Percentiles rank a stretch among this genome's conserved stretches.
Evolutionary conservation across 2,329 filamentous ascomycete genomes (phyloP).

Genomic region (Fusarium sp.): DNA sequence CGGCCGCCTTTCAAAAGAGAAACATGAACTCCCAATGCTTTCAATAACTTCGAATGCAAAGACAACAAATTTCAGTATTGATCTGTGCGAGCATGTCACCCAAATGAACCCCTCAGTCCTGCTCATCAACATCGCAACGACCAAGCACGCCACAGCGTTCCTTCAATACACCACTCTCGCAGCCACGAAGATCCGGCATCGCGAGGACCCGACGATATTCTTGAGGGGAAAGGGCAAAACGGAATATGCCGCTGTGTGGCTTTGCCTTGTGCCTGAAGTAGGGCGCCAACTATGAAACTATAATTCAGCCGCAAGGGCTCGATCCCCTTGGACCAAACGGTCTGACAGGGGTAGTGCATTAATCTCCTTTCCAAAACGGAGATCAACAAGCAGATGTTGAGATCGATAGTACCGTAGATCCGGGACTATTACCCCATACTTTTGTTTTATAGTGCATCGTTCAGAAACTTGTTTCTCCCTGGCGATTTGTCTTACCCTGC

Average conservation of each 20-base stretch:
- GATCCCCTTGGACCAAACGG: background rate
- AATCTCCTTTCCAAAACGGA: constrained; percentile 17
- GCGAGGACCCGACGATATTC: background rate
- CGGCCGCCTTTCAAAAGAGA: no score
- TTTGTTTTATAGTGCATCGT: background rate
- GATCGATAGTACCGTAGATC: background rate
- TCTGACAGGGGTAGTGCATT: background rate
- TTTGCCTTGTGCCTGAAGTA: constrained; percentile 21
- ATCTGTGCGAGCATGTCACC: background rate
- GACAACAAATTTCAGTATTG: background rate
- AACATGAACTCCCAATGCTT: no score
- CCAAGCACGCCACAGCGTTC: background rate
- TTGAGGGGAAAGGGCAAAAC: background rate
- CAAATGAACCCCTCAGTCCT: background rate
- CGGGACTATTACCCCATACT: background rate
- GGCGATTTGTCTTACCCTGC: background rate
- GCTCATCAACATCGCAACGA: background rate
- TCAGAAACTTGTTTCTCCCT: background rate
- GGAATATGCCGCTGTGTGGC: background rate
- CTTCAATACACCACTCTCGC: background rate
- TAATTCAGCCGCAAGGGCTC: constrained; percentile 21
- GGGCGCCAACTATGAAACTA: constrained; percentile 11
- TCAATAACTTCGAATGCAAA: accelerated
- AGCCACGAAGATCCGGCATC: background rate
- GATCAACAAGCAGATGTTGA: background rate